Percentiles rank a stretch among this genome's conserved stretches.
Conservation (phyloP, 2,329 filamentous ascomycete genomes). For the Cordyceps cicadae region DNA sequence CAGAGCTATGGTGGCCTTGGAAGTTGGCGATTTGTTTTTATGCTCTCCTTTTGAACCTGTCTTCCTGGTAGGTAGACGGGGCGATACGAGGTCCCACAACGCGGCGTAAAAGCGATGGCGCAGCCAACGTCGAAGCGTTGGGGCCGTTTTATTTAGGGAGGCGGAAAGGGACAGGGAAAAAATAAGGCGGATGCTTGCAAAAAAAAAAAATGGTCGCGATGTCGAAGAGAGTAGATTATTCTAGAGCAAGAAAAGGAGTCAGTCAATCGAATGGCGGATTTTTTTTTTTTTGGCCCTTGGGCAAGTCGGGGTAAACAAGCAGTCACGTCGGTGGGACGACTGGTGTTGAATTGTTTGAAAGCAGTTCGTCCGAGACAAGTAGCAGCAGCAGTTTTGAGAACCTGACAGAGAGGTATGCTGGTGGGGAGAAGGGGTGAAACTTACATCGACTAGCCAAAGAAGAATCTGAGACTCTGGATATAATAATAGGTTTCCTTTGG, state of each 20-base stretch:
- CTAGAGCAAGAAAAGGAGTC: background rate
- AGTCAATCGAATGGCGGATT: background rate
- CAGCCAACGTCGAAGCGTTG: conserved; percentile 7
- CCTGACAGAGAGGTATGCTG: conserved; percentile 7
- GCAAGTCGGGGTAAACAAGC: background rate
- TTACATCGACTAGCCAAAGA: conserved; percentile 8
- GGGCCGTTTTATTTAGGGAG: background rate
- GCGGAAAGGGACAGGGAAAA: background rate
- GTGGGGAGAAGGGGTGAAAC: conserved; percentile 3
- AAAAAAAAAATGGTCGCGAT: background rate
- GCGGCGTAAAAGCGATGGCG: conserved; percentile 1
- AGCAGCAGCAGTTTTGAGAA: background rate
- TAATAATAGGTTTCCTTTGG: background rate
- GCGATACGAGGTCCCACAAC: conserved; percentile 12
- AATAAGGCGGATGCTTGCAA: background rate
- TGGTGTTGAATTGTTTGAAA: background rate
- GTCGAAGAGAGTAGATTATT: background rate
- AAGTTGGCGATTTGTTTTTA: background rate
- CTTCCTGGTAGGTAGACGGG: conserved; percentile 2
- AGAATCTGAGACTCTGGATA: background rate
- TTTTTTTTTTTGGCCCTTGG: background rate
- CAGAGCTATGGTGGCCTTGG: background rate
- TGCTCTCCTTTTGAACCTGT: background rate
- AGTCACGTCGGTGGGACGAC: background rate
- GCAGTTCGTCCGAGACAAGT: conserved; percentile 7